phyloP scores from a whole-genome alignment of 176 grass and related monocot genomes.

The Stipa capillata region DNA sequence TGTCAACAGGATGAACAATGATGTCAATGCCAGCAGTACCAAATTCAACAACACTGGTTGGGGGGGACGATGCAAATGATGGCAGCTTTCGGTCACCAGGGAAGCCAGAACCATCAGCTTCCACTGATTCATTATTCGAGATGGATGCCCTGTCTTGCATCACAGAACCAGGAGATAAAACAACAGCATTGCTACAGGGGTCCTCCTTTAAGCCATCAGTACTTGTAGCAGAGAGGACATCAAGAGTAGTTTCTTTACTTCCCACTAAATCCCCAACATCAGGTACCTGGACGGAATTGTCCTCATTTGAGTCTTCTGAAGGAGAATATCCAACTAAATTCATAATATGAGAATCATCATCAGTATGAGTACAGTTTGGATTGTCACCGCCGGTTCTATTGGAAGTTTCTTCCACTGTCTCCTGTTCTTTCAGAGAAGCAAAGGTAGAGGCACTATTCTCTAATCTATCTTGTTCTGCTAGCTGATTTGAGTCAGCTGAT shows the following conservation, averaged over 20 bases:
- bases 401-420: not conserved
- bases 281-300: not conserved
- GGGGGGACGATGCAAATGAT: not conserved
- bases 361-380: not conserved
- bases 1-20: not conserved
- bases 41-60: not conserved
- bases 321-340: constrained; percentile 39
- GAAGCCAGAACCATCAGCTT: not conserved
- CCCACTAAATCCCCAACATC: not conserved
- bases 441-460: not conserved
- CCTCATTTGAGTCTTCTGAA: constrained; percentile 30
- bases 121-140: not conserved
- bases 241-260: not conserved
- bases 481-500: not conserved
- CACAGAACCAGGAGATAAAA: not conserved
- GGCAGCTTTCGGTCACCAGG: not conserved
- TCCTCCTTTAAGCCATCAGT: not conserved
- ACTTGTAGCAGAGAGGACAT: not conserved
- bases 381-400: not conserved
- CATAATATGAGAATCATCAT: constrained; percentile 8
- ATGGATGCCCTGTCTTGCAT: not conserved
- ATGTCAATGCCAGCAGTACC: not conserved
- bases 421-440: not conserved
- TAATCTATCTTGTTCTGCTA: not conserved
- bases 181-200: no score